These are phyloP conservation scores for Plenodomus tracheiphilus DNA, from an alignment of 2,329 filamentous ascomycete genomes.

Conservation along the genomic window DNA sequence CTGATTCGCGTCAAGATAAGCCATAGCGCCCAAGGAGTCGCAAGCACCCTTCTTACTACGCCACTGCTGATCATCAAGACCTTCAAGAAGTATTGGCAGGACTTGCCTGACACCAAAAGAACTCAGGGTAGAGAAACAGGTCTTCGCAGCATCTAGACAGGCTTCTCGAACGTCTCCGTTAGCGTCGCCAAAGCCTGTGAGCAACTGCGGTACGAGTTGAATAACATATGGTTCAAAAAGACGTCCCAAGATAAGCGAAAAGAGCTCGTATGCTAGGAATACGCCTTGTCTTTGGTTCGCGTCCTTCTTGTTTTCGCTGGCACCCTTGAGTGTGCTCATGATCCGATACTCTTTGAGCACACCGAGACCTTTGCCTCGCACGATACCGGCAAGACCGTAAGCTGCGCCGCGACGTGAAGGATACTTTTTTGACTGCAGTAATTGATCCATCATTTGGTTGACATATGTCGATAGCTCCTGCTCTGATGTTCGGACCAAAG, in stretches of 20 bases:
- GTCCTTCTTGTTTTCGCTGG: slow-evolving; percentile 95
- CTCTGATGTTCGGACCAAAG: slow-evolving; percentile 79
- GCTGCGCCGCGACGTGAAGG: slow-evolving; percentile 90
- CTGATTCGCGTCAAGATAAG: slow-evolving; percentile 94
- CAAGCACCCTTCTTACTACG: slow-evolving; percentile 98
- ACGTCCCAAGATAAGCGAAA: slow-evolving; percentile 82
- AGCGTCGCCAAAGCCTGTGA: slow-evolving; percentile 85
- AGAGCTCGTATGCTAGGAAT: slow-evolving; percentile 85
- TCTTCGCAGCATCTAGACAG: slow-evolving; percentile 89
- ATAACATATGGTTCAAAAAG: slow-evolving; percentile 97
- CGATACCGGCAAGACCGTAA: slow-evolving; percentile 89
- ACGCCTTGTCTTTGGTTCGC: slow-evolving; percentile 84
- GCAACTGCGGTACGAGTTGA: slow-evolving; percentile 87
- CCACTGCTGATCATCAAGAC: slow-evolving; percentile 95
- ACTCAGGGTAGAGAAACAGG: slow-evolving; percentile 89
- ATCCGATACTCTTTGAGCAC: slow-evolving; percentile 84
- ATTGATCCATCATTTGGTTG: slow-evolving; percentile 74
- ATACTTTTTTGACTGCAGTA: slow-evolving; percentile 89
- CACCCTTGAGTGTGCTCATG: slow-evolving; percentile 76
- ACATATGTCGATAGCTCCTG: slow-evolving; percentile 81
- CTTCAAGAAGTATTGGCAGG: slow-evolving; percentile 85
- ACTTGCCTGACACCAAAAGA: slow-evolving; percentile 96
- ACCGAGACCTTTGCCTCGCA: slow-evolving; percentile 83
- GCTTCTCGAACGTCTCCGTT: slow-evolving; percentile 90
- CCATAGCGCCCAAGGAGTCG: slow-evolving; percentile 96